These are phyloP conservation scores for Solanum dulcamara DNA, from an alignment of 257 asterid species.

Conservation along the genomic window DNA sequence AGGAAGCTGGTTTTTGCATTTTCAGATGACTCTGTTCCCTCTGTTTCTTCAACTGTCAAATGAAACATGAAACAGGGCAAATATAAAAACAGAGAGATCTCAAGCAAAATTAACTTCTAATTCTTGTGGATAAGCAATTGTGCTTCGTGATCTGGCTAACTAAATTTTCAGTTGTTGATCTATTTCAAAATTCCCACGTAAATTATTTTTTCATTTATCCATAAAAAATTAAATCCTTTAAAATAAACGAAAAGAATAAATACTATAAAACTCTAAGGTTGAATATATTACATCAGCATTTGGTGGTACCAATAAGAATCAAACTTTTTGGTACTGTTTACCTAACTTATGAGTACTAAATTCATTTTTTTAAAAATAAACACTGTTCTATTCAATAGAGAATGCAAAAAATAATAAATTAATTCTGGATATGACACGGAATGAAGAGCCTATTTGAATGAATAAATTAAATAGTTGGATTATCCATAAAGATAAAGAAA, in stretches of 20 bases:
- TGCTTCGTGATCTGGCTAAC: too few species aligned
- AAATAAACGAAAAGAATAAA: not conserved
- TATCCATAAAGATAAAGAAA: not conserved
- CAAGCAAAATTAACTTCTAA: not conserved
- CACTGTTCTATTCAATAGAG: not conserved
- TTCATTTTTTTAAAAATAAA: not conserved
- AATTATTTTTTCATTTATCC: not conserved
- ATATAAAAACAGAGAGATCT: not conserved
- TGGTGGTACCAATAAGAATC: not conserved
- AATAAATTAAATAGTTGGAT: not conserved
- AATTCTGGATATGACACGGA: not conserved
- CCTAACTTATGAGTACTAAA: not conserved
- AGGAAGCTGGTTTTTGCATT: not conserved
- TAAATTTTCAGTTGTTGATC: fast-evolving
- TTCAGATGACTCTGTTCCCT: not conserved
- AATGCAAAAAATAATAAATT: not conserved
- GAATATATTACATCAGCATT: not conserved
- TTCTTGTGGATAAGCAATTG: not conserved
- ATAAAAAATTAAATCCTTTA: not conserved
- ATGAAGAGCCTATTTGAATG: not conserved
- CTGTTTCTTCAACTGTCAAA: not conserved
- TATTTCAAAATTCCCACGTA: not conserved
- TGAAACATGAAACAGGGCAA: not conserved
- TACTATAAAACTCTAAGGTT: not conserved
- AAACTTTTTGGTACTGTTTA: not conserved